Evolutionary conservation across 345 rosid species (phyloP).

Genomic region (Sisymbrium altissimum): DNA sequence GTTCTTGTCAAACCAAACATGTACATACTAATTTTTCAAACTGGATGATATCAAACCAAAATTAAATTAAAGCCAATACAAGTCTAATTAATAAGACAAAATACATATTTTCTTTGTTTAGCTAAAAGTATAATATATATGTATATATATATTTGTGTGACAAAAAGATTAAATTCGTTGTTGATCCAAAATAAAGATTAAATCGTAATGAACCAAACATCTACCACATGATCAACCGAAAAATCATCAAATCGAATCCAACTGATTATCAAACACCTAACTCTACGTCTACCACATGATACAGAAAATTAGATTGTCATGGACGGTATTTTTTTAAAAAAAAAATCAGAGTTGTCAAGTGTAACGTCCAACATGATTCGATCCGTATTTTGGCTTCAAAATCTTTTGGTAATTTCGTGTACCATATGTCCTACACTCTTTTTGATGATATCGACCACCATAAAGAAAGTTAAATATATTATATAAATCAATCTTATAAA

Average conservation of each 20-base stretch:
- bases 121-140: neutral
- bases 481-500: neutral
- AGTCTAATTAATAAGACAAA: neutral
- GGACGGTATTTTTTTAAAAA: neutral
- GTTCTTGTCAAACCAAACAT: constrained; percentile 14
- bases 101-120: neutral
- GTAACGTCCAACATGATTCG: constrained; percentile 10
- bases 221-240: constrained; percentile 2
- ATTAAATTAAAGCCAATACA: neutral
- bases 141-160: neutral
- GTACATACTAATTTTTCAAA: neutral
- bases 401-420: constrained; percentile 11
- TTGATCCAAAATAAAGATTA: neutral
- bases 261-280: neutral
- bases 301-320: neutral
- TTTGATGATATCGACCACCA: constrained; percentile 16
- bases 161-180: neutral
- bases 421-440: constrained; percentile 21
- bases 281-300: constrained; percentile 13
- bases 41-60: neutral
- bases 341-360: neutral
- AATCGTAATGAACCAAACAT: neutral
- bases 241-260: neutral
- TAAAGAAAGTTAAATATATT: neutral
- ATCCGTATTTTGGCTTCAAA: constrained; percentile 14